Evolutionary conservation across 1,139 yeast species (phyloP), one percentile per base, ranked within the genome.

Genomic region (Diutina siamensis): DNA sequence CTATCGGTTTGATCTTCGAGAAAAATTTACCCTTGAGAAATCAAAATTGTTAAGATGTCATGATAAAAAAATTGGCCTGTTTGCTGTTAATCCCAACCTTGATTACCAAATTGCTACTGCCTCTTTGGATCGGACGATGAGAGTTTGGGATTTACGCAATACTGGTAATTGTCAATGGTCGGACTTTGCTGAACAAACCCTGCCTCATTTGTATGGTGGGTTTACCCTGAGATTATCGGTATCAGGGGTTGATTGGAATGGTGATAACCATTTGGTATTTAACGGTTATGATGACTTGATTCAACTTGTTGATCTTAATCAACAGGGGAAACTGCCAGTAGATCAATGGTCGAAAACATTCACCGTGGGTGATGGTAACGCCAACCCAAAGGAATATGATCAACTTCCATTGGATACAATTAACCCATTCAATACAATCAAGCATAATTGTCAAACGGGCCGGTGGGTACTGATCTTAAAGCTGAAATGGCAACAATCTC

Each of bases 381-480:
- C 67, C 0, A 52, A 55, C 12, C 42, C 42, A 12, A 38, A 22
- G n/a, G 28, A 25, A 7, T 25, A 25, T 2, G 42, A 38, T 1
- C 31, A 38, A 2, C 21, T 38, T 5, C 42, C 42, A 2, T 38
- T 38, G 15, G 42, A 38, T 7, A 64, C 62, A 47, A 55, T 87
- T 28, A 57, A 55, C 12, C 94, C 95, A 0, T 59, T 72, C 34
- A 72, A 76, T 27, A 76, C 76, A 10, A 70, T 92, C 45, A 76
- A 75, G 50, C 97, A 92, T 60, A 89, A 89, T 56, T 92, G 97
- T 63, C 95, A 89, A 60, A 83, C 96, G 0, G 97, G 98, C 0
- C 68, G 95, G 51, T 92, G 98, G 98, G 95, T 92, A 1, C 82
- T 95, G 1, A 89, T 92, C 45, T 67, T 92, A 47, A 87, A 88